Evolutionary conservation across 2,329 filamentous ascomycete genomes (phyloP).

Genomic region (Magnaporthiopsis rhizophila): DNA sequence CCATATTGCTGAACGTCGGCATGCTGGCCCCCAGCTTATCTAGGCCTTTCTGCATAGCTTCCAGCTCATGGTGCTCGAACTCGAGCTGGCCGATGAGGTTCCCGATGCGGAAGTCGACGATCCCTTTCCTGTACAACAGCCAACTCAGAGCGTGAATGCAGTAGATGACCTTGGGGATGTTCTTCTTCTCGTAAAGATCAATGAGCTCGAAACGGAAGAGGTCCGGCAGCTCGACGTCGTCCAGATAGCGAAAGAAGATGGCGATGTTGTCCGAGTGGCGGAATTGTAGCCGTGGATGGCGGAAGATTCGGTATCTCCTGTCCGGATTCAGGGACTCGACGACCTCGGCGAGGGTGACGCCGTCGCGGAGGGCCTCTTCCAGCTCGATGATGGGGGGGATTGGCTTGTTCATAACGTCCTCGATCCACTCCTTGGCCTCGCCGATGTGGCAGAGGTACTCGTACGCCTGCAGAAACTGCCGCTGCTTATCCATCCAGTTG

Average conservation of each 20-base stretch:
- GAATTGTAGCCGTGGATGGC: conserved; percentile 76
- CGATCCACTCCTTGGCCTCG: conserved; percentile 98
- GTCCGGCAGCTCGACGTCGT: conserved; percentile 86
- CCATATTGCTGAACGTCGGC: conserved; percentile 97
- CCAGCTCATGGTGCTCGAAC: conserved; percentile 95
- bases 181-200: conserved; percentile 98
- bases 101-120: conserved; percentile 91
- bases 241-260: conserved; percentile 88
- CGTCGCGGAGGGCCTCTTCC: conserved; percentile 86
- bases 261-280: conserved; percentile 98
- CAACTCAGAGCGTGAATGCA: conserved; percentile 96
- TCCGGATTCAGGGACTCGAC: conserved; percentile 82
- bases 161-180: conserved; percentile 98
- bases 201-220: conserved; percentile 96
- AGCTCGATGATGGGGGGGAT: conserved; percentile 90
- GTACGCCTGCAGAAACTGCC: conserved; percentile 92
- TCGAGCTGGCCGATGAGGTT: conserved; percentile 94
- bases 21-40: conserved; percentile 93
- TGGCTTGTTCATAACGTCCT: conserved; percentile 73
- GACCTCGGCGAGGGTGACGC: conserved; percentile 88
- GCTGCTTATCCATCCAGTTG: conserved; percentile 99
- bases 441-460: conserved; percentile 98
- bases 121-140: conserved; percentile 91
- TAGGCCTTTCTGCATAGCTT: conserved; percentile 92
- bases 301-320: conserved; percentile 73